Evolutionary conservation across 2,329 filamentous ascomycete genomes (phyloP), one percentile per base, ranked within the genome.

Genomic region (Cadophora malorum): DNA sequence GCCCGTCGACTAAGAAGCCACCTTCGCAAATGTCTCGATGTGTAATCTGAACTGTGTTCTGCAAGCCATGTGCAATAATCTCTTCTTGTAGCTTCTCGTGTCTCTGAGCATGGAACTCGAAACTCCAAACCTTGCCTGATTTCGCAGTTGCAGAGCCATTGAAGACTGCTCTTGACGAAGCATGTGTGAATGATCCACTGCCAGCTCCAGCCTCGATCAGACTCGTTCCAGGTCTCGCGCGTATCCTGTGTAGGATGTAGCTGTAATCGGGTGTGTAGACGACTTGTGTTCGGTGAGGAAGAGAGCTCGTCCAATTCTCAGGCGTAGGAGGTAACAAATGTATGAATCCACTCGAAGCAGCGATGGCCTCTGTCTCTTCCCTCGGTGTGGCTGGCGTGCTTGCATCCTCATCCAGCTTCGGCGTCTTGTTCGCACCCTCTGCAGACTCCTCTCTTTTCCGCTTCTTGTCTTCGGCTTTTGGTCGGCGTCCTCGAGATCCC

Each of bases 251-350:
- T 12, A 96, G 82, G 60, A 96, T 88, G 76, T 94, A 96, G 81
- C 92, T 94, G 80, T 94, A 94, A 78, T 96, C 92, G 19, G 92
- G 91, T 0, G 91, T 94, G 78, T 96, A 96, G 64, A 96, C 92
- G 47, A 96, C 92, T 77, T 96, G 92, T 0, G 92, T 96, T 69
- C 92, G 85, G 77, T 96, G 92, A 1, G 92, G 92, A 59, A 96
- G 80, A 67, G 90, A 92, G 65, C 87, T 86, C 0, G 92, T 96
- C 92, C 92, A 96, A 25, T 92, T 84, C 78, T 96, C 92, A 4
- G 92, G 92, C 0, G 92, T 94, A 0, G 92, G 92, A 14, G 90
- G 89, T 19, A 96, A 83, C 21, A 96, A 82, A 79, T 96, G 92
- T 61, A 93, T 85, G 78, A 96, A 96, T 28, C 92, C 92, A 73